Evolutionary conservation across 768 basidiomycete species (phyloP).

Genomic region (Porphyrellus cyaneotinctus): DNA sequence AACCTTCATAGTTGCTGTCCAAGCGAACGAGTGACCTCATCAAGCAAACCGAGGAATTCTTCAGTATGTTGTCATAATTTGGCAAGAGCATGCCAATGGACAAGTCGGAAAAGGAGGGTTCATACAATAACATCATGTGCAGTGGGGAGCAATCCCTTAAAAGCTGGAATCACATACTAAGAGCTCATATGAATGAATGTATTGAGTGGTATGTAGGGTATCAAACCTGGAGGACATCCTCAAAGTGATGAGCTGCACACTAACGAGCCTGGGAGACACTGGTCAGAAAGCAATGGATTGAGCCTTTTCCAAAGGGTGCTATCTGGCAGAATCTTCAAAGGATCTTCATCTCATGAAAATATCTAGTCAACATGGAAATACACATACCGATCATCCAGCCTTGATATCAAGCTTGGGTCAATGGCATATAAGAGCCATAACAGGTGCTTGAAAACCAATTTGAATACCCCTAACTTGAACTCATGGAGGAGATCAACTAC

Average conservation of each 20-base stretch:
- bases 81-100: conserved; percentile 34
- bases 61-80: conserved; percentile 35
- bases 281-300: conserved; percentile 34
- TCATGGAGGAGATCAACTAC: conserved; percentile 39
- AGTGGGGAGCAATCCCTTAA: conserved; percentile 29
- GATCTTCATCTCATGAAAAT: too few relatives aligned
- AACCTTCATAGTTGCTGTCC: background rate
- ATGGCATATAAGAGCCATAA: conserved; percentile 28
- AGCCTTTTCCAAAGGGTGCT: conserved; percentile 23
- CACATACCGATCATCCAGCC: conserved; percentile 25
- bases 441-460: conserved; percentile 35
- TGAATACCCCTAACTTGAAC: conserved; percentile 39
- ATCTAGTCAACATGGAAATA: background rate
- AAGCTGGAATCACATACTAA: conserved; percentile 32
- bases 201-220: background rate
- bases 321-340: conserved; percentile 15
- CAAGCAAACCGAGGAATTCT: conserved; percentile 16
- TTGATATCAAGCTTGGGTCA: conserved; percentile 7
- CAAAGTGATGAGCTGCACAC: conserved; percentile 37
- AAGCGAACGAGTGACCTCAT: conserved; percentile 8
- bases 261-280: conserved; percentile 37
- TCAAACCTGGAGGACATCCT: conserved; percentile 40
- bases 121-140: conserved; percentile 21
- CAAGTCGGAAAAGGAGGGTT: conserved; percentile 21
- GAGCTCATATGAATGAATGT: background rate